phyloP scores from a whole-genome alignment of 2,329 filamentous ascomycete genomes.

The Cercospora zeae-maydis region DNA sequence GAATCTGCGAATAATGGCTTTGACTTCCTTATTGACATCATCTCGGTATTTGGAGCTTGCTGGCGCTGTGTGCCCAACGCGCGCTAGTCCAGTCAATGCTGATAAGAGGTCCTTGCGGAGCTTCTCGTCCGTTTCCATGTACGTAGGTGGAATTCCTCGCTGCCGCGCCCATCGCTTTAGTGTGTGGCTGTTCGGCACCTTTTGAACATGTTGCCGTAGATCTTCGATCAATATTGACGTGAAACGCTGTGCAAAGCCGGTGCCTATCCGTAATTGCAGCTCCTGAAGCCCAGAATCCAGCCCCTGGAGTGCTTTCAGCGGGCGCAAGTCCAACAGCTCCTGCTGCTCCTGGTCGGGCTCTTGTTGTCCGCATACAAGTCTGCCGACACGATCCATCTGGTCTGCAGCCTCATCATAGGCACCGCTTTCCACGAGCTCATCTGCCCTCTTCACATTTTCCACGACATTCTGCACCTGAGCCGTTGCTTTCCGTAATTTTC shows the following conservation, averaged over 20 bases:
- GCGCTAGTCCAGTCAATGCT: slow-evolving; percentile 73
- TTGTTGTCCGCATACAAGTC: slow-evolving; percentile 70
- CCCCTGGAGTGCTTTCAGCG: slow-evolving; percentile 73
- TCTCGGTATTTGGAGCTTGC: slow-evolving; percentile 85
- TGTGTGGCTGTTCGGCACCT: slow-evolving; percentile 67
- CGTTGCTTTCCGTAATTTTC: slow-evolving; percentile 76
- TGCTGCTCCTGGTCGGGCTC: slow-evolving; percentile 39
- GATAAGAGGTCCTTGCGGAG: slow-evolving; percentile 68
- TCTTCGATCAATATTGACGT: slow-evolving; percentile 74
- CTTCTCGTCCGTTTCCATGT: slow-evolving; percentile 67
- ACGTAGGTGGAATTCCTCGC: slow-evolving; percentile 61
- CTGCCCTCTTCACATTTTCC: slow-evolving; percentile 69
- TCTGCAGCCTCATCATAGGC: slow-evolving; percentile 76
- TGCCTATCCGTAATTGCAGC: slow-evolving; percentile 76
- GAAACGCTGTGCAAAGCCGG: slow-evolving; percentile 79
- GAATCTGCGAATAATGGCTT: slow-evolving; percentile 75
- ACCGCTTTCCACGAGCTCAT: slow-evolving; percentile 77
- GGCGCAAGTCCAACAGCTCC: slow-evolving; percentile 64
- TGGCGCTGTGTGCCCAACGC: slow-evolving; percentile 72
- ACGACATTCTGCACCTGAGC: slow-evolving; percentile 78
- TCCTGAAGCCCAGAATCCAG: slow-evolving; percentile 72
- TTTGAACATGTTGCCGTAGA: slow-evolving; percentile 73
- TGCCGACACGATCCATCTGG: slow-evolving; percentile 72
- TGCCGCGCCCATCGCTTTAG: slow-evolving; percentile 72
- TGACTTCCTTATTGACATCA: slow-evolving; percentile 78